phyloP scores from a whole-genome alignment of 768 basidiomycete genomes.

The Tricholoma matsutake region DNA sequence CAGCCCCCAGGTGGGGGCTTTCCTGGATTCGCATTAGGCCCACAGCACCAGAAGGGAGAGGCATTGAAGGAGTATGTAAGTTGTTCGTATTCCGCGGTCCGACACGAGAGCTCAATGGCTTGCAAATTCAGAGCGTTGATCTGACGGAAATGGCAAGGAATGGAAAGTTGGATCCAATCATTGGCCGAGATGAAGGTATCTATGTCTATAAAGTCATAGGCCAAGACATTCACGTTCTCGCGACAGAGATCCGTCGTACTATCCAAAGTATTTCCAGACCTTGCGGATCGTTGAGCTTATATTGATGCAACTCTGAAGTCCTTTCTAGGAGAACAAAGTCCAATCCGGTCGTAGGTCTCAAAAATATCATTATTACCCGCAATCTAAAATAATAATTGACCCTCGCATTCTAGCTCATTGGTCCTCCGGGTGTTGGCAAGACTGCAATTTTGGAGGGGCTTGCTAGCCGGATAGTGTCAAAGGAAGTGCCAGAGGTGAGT shows the following conservation, averaged over 20 bases:
- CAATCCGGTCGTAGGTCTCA: slow-evolving; percentile 71
- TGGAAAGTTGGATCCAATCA: slow-evolving; percentile 88
- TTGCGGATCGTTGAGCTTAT: background rate
- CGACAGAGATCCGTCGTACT: slow-evolving; percentile 80
- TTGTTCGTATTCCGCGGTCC: background rate
- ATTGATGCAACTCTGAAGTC: slow-evolving; percentile 39
- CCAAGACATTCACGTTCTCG: background rate
- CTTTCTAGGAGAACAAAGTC: slow-evolving; percentile 88
- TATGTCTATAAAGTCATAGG: background rate
- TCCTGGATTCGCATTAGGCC: slow-evolving; percentile 56
- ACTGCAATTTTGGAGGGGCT: slow-evolving; percentile 91
- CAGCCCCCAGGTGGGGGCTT: slow-evolving; percentile 52
- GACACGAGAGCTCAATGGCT: background rate
- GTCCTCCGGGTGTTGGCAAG: slow-evolving; percentile 89
- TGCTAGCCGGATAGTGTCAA: slow-evolving; percentile 80
- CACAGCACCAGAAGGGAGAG: slow-evolving; percentile 75
- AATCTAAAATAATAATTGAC: background rate
- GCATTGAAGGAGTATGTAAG: slow-evolving; percentile 75
- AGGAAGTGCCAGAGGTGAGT: slow-evolving; percentile 86
- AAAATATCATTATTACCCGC: background rate
- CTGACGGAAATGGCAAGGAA: slow-evolving; percentile 78
- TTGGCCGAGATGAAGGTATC: slow-evolving; percentile 81
- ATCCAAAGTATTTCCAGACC: slow-evolving; percentile 68
- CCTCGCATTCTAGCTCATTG: slow-evolving; percentile 53
- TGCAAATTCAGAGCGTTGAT: slow-evolving; percentile 61